Evolutionary conservation across 225 moss, liverwort and hornwort genomes (phyloP).

Genomic region (Antitrichia curtipendula): DNA sequence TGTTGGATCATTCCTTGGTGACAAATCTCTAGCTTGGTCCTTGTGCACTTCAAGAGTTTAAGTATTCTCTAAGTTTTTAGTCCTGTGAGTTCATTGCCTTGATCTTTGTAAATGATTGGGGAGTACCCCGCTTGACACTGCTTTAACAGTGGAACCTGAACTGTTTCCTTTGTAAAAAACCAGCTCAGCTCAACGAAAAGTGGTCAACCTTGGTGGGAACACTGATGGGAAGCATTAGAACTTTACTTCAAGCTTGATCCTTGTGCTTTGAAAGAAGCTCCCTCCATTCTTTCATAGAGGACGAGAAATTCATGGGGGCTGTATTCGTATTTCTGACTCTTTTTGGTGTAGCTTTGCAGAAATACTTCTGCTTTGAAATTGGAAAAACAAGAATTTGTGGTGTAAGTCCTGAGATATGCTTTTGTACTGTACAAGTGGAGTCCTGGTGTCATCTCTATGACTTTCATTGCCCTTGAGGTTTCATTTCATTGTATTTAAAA

Average conservation of each 20-base stretch:
- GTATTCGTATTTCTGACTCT: neutral
- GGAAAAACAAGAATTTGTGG: neutral
- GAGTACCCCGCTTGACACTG: neutral
- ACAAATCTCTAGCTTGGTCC: neutral
- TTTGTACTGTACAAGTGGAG: neutral
- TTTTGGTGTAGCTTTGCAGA: neutral
- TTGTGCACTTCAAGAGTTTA: neutral
- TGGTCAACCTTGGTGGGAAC: neutral
- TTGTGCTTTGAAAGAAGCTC: neutral
- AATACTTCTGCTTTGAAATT: neutral
- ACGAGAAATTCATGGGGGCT: neutral
- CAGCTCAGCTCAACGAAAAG: neutral
- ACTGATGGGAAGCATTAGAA: neutral
- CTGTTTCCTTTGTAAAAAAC: neutral
- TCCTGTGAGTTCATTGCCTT: neutral
- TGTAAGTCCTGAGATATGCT: no score
- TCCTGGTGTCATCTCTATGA: neutral
- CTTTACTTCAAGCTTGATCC: neutral
- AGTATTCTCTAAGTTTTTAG: neutral
- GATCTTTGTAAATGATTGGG: no score
- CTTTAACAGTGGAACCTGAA: neutral
- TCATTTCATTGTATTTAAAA: neutral
- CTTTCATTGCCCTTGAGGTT: neutral
- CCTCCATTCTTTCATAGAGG: neutral
- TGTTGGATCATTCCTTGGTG: neutral